Evolutionary conservation across 306 rosid genomes (phyloP), one percentile per base, ranked within the genome.

Genomic region (Cucumis sativus): DNA sequence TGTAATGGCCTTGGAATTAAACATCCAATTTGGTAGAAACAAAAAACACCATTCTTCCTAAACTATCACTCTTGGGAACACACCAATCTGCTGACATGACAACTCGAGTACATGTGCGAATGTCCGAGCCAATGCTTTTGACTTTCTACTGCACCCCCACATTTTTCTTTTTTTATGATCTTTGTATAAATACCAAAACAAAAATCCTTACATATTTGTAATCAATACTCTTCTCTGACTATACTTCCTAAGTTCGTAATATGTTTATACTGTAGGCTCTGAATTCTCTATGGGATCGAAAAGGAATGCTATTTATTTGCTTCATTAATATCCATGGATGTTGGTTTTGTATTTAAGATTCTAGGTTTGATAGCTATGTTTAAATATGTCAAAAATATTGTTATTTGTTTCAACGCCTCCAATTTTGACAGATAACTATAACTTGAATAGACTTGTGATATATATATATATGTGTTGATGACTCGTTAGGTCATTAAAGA

Each of bases 1-100:
- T 96, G 99, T 82, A 96, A 92, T 79, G 99, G 99, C 77, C 96
- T 96, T 28, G 99, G 99, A 81, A 78, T 96, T 54, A 91, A 86
- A 85, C 98, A 89, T 76, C 88, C 97, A 13, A 87, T 87, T 33
- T 91, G 88, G 97, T 96, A 84, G 84, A 78, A 75, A 37, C 47
- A 67, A 6, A 73, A 52, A 52, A 10, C 28, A 4, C 23, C 41
- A 30, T 13, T 72, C 61, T 56, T 56, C 52, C 43, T 6, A 20
- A 51, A 70, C 23, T 43, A 55, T 6, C 39, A 68, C 25, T 37
- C 15, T 10, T 69, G 75, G 35, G 75, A 69, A 69, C 51, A 69
- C 15, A 65, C 6, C 56, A 43, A 49, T 73, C 28, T 73, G 77
- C 77, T 52, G 62, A 73, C 47, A 30, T 73, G 45, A 33, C 45